phyloP scores from a whole-genome alignment of 805 yeast species.

The Debaryomyces hansenii region DNA sequence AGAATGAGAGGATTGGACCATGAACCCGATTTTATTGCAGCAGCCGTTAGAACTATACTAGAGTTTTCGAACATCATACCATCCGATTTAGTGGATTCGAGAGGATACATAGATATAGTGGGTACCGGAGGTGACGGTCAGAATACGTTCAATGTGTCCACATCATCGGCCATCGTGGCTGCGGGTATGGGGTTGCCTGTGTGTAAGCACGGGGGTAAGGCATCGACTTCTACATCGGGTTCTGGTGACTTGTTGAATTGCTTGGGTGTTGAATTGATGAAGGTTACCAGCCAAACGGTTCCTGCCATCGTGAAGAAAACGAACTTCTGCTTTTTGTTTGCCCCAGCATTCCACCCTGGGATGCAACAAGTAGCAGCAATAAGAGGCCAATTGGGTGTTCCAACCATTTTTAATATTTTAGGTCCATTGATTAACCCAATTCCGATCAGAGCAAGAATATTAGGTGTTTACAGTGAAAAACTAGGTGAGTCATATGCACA shows the following conservation, averaged over 20 bases:
- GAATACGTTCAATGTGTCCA: slow-evolving; percentile 93
- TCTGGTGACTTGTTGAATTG: slow-evolving; percentile 83
- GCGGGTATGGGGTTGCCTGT: slow-evolving; percentile 83
- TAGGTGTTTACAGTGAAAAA: slow-evolving; percentile 83
- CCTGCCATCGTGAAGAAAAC: slow-evolving; percentile 54
- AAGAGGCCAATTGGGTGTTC: slow-evolving; percentile 80
- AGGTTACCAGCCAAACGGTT: slow-evolving; percentile 62
- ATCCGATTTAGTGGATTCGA: slow-evolving; percentile 39
- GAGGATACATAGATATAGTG: slow-evolving; percentile 80
- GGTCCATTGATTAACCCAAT: slow-evolving; percentile 96
- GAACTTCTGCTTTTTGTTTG: slow-evolving; percentile 72
- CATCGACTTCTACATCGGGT: slow-evolving; percentile 90
- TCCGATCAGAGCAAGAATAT: slow-evolving; percentile 71
- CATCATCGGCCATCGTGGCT: slow-evolving; percentile 91
- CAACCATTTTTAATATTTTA: slow-evolving; percentile 88
- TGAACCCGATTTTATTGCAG: slow-evolving; percentile 76
- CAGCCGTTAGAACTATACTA: slow-evolving; percentile 76
- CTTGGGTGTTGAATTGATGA: slow-evolving; percentile 79
- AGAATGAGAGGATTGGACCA: slow-evolving; percentile 76
- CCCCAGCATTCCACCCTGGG: slow-evolving; percentile 92
- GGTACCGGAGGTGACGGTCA: slow-evolving; percentile 99
- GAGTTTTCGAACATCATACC: slow-evolving; percentile 61
- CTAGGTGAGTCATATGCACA: slow-evolving; percentile 84
- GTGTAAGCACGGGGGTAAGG: slow-evolving; percentile 97
- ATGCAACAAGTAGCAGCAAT: slow-evolving; percentile 80